Conservation (phyloP, 2,329 filamentous ascomycete species). For the Clarireedia hainanense region DNA sequence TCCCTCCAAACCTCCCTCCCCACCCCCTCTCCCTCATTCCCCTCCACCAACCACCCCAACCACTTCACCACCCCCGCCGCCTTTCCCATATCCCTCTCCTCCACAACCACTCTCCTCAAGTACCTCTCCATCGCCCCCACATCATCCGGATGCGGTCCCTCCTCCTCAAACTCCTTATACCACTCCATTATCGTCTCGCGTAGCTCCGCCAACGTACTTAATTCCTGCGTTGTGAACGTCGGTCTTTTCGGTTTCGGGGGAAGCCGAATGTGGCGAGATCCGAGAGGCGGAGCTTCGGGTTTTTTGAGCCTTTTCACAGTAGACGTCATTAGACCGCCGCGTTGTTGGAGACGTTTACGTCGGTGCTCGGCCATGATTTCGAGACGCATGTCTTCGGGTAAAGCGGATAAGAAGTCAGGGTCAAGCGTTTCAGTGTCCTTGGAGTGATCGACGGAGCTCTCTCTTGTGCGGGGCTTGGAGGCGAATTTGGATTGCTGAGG, state of each 20-base stretch:
- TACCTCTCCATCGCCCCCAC: slow-evolving; percentile 68
- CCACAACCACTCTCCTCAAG: slow-evolving; percentile 59
- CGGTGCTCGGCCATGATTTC: slow-evolving; percentile 74
- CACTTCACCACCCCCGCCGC: slow-evolving; percentile 62
- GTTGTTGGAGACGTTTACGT: slow-evolving; percentile 46
- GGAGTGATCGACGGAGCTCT: slow-evolving; percentile 49
- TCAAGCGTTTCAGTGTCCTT: slow-evolving; percentile 50
- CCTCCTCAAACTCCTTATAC: slow-evolving; percentile 61
- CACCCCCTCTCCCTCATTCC: slow-evolving; percentile 25
- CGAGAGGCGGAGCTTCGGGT: slow-evolving; percentile 14
- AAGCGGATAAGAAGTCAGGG: slow-evolving; percentile 67
- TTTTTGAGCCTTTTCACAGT: slow-evolving; percentile 15
- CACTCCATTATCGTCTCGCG: slow-evolving; percentile 69
- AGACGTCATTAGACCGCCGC: slow-evolving; percentile 33
- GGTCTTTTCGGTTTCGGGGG: slow-evolving; percentile 44
- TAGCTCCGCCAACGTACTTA: slow-evolving; percentile 53
- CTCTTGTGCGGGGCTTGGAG: slow-evolving; percentile 27
- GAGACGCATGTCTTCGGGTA: slow-evolving; percentile 70
- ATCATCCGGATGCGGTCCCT: slow-evolving; percentile 75
- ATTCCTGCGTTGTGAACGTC: slow-evolving; percentile 52
- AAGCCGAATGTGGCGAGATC: slow-evolving; percentile 33
- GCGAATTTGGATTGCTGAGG: slow-evolving; percentile 7
- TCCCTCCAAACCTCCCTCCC: slow-evolving; percentile 38
- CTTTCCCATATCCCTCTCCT: slow-evolving; percentile 75
- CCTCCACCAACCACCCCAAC: slow-evolving; percentile 50